Evolutionary conservation across 495 filamentous ascomycete species (phyloP).

Genomic region (Trichocladium antarcticum): DNA sequence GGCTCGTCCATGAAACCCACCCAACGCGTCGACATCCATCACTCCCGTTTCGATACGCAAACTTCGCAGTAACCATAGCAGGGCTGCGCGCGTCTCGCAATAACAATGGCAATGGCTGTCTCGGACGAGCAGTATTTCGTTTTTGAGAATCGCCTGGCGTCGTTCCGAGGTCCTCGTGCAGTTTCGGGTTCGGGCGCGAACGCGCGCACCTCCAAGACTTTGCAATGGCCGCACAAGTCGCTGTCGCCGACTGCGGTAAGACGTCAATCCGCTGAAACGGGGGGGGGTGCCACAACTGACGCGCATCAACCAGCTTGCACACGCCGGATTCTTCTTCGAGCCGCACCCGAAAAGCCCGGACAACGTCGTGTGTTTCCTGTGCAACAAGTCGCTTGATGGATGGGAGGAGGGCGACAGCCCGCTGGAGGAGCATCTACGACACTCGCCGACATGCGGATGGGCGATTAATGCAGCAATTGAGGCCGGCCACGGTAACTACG

Average conservation of each 20-base stretch:
- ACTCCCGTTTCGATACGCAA: neutral
- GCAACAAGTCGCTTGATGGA: conserved; percentile 65
- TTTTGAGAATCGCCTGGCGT: conserved; percentile 61
- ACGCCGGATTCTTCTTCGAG: conserved; percentile 81
- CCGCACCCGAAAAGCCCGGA: conserved; percentile 64
- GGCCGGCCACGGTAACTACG: conserved; percentile 49
- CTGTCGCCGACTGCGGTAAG: conserved; percentile 55
- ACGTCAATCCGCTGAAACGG: neutral
- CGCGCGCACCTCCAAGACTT: conserved; percentile 46
- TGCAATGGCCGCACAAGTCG: conserved; percentile 66
- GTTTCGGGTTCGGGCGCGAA: conserved; percentile 47
- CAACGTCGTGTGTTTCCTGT: conserved; percentile 83
- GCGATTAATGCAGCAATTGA: conserved; percentile 68
- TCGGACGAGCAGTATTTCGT: conserved; percentile 38
- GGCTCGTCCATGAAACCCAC: neutral
- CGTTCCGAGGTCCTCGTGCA: conserved; percentile 49
- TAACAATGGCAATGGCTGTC: conserved; percentile 16
- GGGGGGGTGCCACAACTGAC: neutral
- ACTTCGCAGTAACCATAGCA: neutral
- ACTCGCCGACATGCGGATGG: conserved; percentile 75
- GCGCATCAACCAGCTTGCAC: conserved; percentile 52
- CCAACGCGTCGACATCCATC: neutral
- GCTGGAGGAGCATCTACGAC: conserved; percentile 69
- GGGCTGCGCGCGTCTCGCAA: conserved; percentile 3
- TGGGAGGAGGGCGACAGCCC: conserved; percentile 83